A percentile compares a stretch with the other conserved stretches of the same genome.
phyloP scores from a whole-genome alignment of 345 rosid species.

The Eucalyptus pauciflora region DNA sequence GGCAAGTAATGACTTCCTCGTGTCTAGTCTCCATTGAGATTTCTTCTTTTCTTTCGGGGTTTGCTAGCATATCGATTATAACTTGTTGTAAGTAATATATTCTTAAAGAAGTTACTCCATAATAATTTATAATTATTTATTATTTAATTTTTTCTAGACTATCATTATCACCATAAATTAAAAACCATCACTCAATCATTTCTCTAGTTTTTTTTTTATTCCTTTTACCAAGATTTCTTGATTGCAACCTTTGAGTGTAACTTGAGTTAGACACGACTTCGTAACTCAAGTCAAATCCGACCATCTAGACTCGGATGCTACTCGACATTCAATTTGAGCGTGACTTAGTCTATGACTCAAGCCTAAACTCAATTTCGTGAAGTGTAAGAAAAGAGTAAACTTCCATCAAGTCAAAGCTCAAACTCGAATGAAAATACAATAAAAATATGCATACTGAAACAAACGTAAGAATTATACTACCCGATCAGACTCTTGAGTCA shows the following conservation, averaged over 20 bases:
- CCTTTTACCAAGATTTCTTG: neutral
- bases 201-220: neutral
- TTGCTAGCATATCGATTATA: rapidly evolving
- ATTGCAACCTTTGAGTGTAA: neutral
- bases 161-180: rapidly evolving
- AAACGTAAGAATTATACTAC: neutral
- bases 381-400: neutral
- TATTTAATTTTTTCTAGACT: rapidly evolving
- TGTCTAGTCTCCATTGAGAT: neutral
- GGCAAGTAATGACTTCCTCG: neutral
- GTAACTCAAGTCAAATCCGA: neutral
- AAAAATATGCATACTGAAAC: neutral
- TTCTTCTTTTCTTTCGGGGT: rapidly evolving
- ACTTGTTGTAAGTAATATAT: rapidly evolving
- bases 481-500: neutral
- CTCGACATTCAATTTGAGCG: neutral
- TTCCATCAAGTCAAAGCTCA: neutral
- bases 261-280: neutral
- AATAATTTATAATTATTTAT: too few relatives aligned
- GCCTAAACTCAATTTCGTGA: rapidly evolving
- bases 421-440: neutral
- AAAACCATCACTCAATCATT: rapidly evolving
- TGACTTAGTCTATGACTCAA: neutral
- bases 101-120: too few relatives aligned
- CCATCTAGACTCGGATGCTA: neutral